phyloP scores from a whole-genome alignment of 2,329 filamentous ascomycete genomes.

The Pseudogymnoascus pannorum region DNA sequence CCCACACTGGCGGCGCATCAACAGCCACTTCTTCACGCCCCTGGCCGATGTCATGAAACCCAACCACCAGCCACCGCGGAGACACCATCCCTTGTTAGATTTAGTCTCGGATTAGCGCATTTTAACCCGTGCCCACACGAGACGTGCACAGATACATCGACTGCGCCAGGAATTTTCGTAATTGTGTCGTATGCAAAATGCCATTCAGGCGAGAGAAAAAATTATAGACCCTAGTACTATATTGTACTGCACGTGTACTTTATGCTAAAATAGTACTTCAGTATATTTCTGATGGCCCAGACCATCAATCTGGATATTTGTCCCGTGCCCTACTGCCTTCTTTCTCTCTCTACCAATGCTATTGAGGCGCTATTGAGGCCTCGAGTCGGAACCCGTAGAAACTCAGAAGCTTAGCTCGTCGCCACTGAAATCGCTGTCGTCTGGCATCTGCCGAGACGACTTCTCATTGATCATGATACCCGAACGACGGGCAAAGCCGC shows the following conservation, averaged over 20 bases:
- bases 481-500: neutral
- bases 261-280: neutral
- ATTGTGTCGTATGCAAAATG: constrained; percentile 4
- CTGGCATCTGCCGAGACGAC: neutral
- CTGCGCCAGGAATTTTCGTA: neutral
- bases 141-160: neutral
- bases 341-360: neutral
- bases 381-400: neutral
- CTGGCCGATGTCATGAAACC: neutral
- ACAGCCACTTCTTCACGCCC: neutral
- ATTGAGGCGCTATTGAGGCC: neutral
- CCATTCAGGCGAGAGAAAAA: neutral
- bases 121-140: neutral
- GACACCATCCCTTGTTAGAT: neutral
- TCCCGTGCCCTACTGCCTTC: neutral
- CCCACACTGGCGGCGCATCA: neutral
- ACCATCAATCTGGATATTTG: neutral
- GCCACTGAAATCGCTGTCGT: neutral
- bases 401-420: neutral
- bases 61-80: neutral
- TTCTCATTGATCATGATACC: neutral
- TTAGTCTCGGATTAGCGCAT: neutral
- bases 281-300: neutral
- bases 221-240: neutral
- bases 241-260: neutral